Conservation (phyloP, 768 basidiomycete genomes). For the Cyathus striatus region DNA sequence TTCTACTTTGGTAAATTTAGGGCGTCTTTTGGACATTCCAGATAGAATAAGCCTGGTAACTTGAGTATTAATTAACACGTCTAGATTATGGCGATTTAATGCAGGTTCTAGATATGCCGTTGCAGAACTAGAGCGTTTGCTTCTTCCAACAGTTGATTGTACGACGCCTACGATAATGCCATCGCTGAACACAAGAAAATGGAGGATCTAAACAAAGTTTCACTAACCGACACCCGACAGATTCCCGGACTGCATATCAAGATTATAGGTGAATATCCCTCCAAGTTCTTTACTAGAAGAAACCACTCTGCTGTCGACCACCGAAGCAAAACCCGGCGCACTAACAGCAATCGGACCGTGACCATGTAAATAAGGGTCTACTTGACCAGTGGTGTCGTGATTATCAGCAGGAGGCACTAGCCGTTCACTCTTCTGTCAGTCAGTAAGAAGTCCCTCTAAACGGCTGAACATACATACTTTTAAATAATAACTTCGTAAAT, state of each 20-base stretch:
- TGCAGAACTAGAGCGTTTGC: constrained; percentile 13
- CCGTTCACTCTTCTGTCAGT: neutral
- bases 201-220: neutral
- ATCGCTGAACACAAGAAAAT: neutral
- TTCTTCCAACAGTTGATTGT: constrained; percentile 8
- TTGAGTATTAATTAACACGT: constrained; percentile 14
- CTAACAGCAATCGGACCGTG: neutral
- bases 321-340: neutral
- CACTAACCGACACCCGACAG: neutral
- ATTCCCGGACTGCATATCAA: neutral
- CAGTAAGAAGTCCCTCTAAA: neutral
- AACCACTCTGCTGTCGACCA: neutral
- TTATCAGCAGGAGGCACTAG: neutral
- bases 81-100: constrained; percentile 15
- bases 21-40: neutral
- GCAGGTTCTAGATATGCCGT: constrained; percentile 11
- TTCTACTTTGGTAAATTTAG: neutral
- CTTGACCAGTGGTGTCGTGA: neutral
- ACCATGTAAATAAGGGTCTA: neutral
- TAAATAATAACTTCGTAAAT: constrained; percentile 3
- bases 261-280: neutral
- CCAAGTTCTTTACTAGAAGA: neutral
- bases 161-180: neutral
- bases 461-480: neutral
- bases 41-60: constrained; percentile 10